Base-by-base conservation (phyloP, 1,284 basidiomycete genomes). In the Ustilago loliicola region DNA sequence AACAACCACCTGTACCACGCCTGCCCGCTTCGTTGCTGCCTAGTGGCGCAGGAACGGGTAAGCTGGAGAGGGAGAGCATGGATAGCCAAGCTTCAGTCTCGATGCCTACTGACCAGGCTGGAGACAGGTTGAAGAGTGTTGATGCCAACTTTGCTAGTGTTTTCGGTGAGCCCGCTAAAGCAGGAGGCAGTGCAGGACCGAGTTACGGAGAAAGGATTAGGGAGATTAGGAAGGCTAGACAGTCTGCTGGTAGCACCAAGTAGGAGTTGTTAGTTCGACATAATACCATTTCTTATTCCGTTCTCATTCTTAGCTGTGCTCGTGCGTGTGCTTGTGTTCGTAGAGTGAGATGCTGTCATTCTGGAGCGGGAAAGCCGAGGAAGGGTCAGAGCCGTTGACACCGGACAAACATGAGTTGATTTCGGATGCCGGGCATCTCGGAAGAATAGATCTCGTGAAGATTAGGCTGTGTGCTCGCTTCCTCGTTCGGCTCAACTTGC, bases 181-280 rank as follows among this genome's bases (percentile, higher is more conserved):
- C 52, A 29, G 27, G 54, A 2, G 29, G 40, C 6, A 60, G 55
- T 2, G 21, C 34, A 15, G 75, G 64, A 7, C 75, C 67, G 0
- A 69, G 48, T 21, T 77, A 77, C 48, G 75, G 75, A 3, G 66
- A 77, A 60, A 47, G 75, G 4, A 53, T 73, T 8, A 34, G 54
- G 38, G 61, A 68, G 67, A 77, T 77, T 42, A 61, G 70, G 2
- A 65, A 66, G 25, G 66, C 72, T 7, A 58, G 72, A n/a, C 66
- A 75, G 66, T 58, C 57, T 23, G 40, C 52, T n/a, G 62, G 68
- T 8, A 59, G 63, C 36, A 61, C 48, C 10, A 32, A 32, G 52
- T 29, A 19, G 32, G 52, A 32, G 30, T 21, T 29, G 34, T 36
- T 36, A 38, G 34, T 21, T 54, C 15, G 30, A 54, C 36, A 15